Conservation (phyloP, 164 flowering plant genomes). For the Platanus orientalis region DNA sequence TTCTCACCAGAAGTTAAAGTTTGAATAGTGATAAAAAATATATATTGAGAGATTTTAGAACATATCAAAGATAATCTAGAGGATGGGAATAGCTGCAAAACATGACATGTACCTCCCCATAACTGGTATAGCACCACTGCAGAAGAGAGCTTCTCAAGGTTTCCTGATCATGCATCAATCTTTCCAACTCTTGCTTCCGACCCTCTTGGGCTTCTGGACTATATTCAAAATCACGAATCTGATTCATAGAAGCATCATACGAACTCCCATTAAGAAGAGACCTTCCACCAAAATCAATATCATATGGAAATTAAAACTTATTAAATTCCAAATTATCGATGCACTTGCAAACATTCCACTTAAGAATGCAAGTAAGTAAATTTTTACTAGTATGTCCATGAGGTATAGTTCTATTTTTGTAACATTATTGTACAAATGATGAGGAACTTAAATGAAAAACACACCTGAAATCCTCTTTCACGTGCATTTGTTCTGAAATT, state of each 20-base stretch:
- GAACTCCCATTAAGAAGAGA: background rate
- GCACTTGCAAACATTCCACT: background rate
- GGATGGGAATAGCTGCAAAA: background rate
- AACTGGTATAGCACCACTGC: slow-evolving; percentile 95
- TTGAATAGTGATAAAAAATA: background rate
- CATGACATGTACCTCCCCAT: slow-evolving; percentile 79
- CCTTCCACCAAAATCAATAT: background rate
- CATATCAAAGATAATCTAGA: background rate
- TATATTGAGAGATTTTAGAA: background rate
- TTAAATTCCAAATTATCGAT: too few relatives aligned
- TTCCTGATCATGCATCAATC: slow-evolving; percentile 77
- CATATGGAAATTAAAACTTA: too few relatives aligned
- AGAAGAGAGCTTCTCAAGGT: slow-evolving; percentile 69
- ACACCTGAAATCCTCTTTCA: slow-evolving; percentile 85
- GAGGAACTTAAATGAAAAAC: slow-evolving; percentile 4
- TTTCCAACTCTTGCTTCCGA: slow-evolving; percentile 72
- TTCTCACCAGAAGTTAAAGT: too few relatives aligned
- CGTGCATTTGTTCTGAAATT: slow-evolving; percentile 81
- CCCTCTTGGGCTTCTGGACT: slow-evolving; percentile 83
- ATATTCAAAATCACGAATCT: slow-evolving; percentile 95
- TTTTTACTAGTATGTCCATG: background rate
- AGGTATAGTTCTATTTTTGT: background rate
- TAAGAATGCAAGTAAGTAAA: too few relatives aligned
- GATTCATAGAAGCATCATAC: slow-evolving; percentile 22
- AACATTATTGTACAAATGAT: background rate